phyloP scores from a whole-genome alignment of 2,329 filamentous ascomycete species.

The Lachnellula occidentalis region DNA sequence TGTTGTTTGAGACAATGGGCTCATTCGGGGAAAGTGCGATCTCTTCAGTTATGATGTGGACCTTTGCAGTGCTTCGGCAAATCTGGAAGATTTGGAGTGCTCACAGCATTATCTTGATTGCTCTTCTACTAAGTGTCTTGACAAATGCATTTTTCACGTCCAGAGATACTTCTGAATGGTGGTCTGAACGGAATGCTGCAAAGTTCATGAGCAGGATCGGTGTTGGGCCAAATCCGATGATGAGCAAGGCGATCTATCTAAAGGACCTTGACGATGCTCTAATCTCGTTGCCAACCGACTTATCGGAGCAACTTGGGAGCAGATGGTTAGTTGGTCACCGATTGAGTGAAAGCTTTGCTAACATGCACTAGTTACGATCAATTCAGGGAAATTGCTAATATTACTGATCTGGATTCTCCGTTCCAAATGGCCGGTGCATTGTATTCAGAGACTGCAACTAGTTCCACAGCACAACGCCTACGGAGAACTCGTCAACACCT shows the following conservation, averaged over 20 bases:
- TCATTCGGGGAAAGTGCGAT: conserved; percentile 71
- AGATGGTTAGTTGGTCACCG: conserved; percentile 40
- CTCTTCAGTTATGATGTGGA: conserved; percentile 72
- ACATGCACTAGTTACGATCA: conserved; percentile 46
- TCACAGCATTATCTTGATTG: conserved; percentile 65
- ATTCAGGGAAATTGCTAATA: conserved; percentile 54
- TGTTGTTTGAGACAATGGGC: conserved; percentile 67
- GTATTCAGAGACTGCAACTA: conserved; percentile 44
- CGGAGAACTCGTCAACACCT: conserved; percentile 77
- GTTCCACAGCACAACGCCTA: conserved; percentile 56
- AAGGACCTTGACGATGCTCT: conserved; percentile 67
- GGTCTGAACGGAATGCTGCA: conserved; percentile 73
- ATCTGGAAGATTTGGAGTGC: conserved; percentile 64
- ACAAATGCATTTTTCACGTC: conserved; percentile 73
- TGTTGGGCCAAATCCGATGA: conserved; percentile 69
- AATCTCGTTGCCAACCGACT: conserved; percentile 19
- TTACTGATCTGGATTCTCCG: conserved; percentile 52
- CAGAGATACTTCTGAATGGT: conserved; percentile 71
- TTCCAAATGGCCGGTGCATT: conserved; percentile 47
- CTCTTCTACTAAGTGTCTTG: conserved; percentile 64
- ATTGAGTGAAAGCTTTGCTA: conserved; percentile 4
- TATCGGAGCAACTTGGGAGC: conserved; percentile 35
- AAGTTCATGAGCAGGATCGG: conserved; percentile 79
- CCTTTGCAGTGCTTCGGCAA: conserved; percentile 59
- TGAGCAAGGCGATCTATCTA: conserved; percentile 83